phyloP scores from a whole-genome alignment of 495 filamentous ascomycete species.

The Cryomyces minteri region DNA sequence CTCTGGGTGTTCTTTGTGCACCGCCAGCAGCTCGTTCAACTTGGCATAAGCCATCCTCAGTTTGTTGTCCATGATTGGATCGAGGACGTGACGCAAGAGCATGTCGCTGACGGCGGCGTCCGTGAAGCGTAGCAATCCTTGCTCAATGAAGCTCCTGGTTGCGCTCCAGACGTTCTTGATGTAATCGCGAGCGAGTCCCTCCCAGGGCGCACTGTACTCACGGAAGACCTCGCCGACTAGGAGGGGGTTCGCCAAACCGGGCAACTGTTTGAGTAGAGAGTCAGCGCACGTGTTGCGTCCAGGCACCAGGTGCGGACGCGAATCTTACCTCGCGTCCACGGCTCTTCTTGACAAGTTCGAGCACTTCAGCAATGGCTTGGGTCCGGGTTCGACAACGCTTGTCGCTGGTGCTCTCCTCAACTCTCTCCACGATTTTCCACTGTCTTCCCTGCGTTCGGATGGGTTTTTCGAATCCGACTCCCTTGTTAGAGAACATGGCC shows the following conservation, averaged over 20 bases:
- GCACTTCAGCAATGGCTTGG: neutral
- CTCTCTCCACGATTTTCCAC: no score
- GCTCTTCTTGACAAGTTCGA: constrained; percentile 6
- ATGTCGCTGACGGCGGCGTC: neutral
- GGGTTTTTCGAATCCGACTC: neutral
- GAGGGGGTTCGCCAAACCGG: constrained; percentile 31
- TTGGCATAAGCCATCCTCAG: neutral
- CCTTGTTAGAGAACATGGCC: no score
- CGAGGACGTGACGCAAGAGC: neutral
- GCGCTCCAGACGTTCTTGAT: constrained; percentile 19
- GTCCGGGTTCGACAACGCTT: neutral
- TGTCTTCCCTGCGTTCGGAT: neutral
- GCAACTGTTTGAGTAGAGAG: constrained; percentile 16
- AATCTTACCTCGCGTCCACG: constrained; percentile 16
- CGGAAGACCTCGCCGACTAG: constrained; percentile 31
- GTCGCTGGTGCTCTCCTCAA: no score
- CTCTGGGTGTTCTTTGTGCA: constrained; percentile 6
- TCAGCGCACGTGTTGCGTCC: no score
- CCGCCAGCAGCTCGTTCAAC: constrained; percentile 1
- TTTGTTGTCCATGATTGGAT: neutral
- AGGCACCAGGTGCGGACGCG: no score
- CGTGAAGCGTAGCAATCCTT: neutral
- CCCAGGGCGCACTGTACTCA: constrained; percentile 30
- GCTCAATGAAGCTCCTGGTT: constrained; percentile 20
- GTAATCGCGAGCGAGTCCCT: constrained; percentile 21